Base-by-base conservation (phyloP, 495 filamentous ascomycete species). In the Penicillium paxilli region DNA sequence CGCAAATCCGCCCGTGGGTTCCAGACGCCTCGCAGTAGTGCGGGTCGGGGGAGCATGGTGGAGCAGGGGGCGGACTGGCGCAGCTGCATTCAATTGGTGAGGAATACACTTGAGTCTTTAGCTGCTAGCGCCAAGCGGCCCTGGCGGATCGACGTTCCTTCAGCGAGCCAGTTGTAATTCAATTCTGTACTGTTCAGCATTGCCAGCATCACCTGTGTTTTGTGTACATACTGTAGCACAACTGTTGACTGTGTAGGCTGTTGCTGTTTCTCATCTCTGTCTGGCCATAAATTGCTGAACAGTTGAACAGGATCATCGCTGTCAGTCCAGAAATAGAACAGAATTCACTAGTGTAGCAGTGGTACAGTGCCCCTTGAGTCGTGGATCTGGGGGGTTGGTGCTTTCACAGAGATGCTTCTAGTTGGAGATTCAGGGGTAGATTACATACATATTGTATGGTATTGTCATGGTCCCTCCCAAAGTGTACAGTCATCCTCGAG, bases 351-450 rank as follows among this genome's bases (percentile, higher is more conserved):
- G 62, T 64, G 25, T 21, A 24, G 30, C 22, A 32, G 26, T 45
- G 30, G 38, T 21, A 49, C n/a, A 44, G 5, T 28, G 23, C 62
- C 60, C 64, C 64, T 67, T 67, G 64, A 67, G 57, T 67, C 60
- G 57, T 57, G 49, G 52, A 58, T 51, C 24, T n/a, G n/a, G n/a
- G n/a, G n/a, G n/a, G n/a, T n/a, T n/a, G n/a, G n/a, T n/a, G n/a
- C n/a, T n/a, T n/a, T n/a, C n/a, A n/a, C n/a, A n/a, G n/a, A n/a
- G n/a, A n/a, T n/a, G n/a, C n/a, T 47, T 45, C n/a, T 8, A 9
- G 35, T 14, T 10, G n/a, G n/a, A n/a, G 30, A 53, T 53, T 60
- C 58, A 60, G 58, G 58, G 58, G 58, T 59, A 59, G 49, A n/a
- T n/a, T n/a, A n/a, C n/a, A n/a, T n/a, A n/a, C n/a, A 2, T 38